A percentile compares a stretch with the other conserved stretches of the same genome.
These are phyloP conservation scores for Hanseniaspora guilliermondii DNA, from an alignment of 805 yeast species.

Conservation along the genomic window DNA sequence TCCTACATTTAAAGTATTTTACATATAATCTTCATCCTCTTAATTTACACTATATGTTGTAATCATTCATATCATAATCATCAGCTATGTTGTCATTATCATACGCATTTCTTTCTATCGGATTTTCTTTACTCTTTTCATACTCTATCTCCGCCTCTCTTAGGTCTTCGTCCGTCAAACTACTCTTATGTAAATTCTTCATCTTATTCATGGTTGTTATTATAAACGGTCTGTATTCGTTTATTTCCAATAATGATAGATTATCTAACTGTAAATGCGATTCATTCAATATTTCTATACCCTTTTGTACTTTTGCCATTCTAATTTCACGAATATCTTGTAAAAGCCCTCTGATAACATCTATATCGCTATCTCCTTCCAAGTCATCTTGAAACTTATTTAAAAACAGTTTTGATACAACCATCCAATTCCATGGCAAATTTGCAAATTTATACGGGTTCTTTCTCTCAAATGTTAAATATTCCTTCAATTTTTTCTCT, in stretches of 20 bases:
- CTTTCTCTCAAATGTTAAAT: constrained; percentile 55
- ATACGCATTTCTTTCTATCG: background rate
- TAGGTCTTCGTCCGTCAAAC: constrained; percentile 3
- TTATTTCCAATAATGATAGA: constrained; percentile 70
- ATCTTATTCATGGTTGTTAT: constrained; percentile 70
- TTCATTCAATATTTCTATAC: constrained; percentile 66
- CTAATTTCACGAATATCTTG: constrained; percentile 82
- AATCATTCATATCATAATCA: background rate
- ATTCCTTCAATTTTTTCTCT: constrained; percentile 38
- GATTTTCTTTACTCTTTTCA: background rate
- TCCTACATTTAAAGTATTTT: too few species aligned
- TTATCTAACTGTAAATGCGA: constrained; percentile 74
- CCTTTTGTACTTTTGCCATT: constrained; percentile 66
- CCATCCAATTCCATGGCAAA: constrained; percentile 85
- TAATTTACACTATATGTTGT: background rate
- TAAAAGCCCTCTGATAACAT: constrained; percentile 52
- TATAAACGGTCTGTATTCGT: constrained; percentile 76
- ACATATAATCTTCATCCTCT: too few species aligned
- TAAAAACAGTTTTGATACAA: constrained; percentile 57
- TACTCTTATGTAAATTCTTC: constrained; percentile 34
- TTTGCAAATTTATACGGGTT: constrained; percentile 48
- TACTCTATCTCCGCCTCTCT: background rate
- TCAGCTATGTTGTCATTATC: background rate
- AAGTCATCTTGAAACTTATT: constrained; percentile 66
- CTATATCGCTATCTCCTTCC: constrained; percentile 43